phyloP scores from a whole-genome alignment of 192 early-diverging fungal genomes.

The Coemansia furcata region DNA sequence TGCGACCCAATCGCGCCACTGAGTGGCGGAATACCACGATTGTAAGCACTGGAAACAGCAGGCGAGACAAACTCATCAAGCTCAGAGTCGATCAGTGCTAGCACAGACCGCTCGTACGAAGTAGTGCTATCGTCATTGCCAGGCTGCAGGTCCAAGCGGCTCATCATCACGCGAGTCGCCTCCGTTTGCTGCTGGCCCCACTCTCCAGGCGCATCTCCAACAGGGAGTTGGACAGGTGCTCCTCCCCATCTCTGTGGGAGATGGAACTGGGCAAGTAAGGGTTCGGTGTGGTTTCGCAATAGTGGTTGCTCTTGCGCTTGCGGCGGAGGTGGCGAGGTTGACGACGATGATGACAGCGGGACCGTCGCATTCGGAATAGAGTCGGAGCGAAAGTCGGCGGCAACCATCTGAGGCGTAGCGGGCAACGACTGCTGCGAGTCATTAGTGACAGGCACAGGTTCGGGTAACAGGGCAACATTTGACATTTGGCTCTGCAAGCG shows the following conservation, averaged over 20 bases:
- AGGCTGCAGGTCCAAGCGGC: slow-evolving; percentile 2
- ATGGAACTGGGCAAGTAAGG: neutral
- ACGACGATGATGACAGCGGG: slow-evolving; percentile 3
- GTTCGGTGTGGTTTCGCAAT: neutral
- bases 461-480: neutral
- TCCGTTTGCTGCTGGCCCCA: slow-evolving; percentile 1
- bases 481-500: slow-evolving; percentile 5
- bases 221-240: slow-evolving; percentile 1
- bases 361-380: neutral
- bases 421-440: slow-evolving; percentile 20
- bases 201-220: slow-evolving; percentile 2
- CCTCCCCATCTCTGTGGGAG: neutral
- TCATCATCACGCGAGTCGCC: slow-evolving; percentile 5
- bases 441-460: neutral
- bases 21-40: slow-evolving; percentile 2
- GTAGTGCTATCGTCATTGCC: neutral
- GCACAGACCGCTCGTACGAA: slow-evolving; percentile 1
- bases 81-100: slow-evolving; percentile 24
- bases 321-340: neutral
- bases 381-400: neutral
- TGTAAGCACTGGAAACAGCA: neutral
- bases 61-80: slow-evolving; percentile 29
- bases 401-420: slow-evolving; percentile 16
- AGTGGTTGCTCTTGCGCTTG: neutral
- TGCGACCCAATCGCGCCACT: slow-evolving; percentile 33